Conservation (phyloP, 257 asterid genomes). For the Thymus mandschuricus region DNA sequence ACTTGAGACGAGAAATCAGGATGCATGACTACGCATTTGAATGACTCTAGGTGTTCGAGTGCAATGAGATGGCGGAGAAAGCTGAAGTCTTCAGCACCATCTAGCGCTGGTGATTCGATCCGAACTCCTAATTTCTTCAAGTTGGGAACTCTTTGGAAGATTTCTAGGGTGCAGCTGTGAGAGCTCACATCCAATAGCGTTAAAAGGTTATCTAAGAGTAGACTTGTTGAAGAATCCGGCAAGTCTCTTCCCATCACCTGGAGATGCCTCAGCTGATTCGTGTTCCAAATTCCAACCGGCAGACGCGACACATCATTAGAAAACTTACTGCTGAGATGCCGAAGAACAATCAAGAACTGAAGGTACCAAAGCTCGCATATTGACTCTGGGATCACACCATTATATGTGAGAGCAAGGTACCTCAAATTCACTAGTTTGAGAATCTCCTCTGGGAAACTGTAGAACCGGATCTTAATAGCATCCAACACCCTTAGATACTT, state of each 20-base stretch:
- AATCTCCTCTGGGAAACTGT: constrained; percentile 9
- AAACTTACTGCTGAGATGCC: background rate
- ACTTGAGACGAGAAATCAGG: constrained; percentile 14
- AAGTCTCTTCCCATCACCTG: constrained; percentile 3
- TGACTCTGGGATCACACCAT: constrained; percentile 10
- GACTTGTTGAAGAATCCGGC: background rate
- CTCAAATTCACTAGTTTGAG: constrained; percentile 15
- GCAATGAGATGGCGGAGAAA: background rate
- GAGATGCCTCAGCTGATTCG: constrained; percentile 31
- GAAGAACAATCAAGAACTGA: constrained; percentile 20
- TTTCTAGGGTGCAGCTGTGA: constrained; percentile 2
- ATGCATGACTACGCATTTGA: constrained; percentile 24
- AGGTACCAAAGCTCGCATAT: constrained; percentile 22
- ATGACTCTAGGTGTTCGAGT: constrained; percentile 20
- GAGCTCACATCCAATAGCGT: constrained; percentile 16
- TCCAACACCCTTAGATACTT: constrained; percentile 31
- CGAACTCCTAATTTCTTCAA: constrained; percentile 25
- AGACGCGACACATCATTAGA: background rate
- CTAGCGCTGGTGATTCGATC: background rate
- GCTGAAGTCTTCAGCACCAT: constrained; percentile 10
- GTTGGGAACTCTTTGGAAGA: constrained; percentile 13
- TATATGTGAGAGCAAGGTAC: constrained; percentile 27
- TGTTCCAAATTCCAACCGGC: constrained; percentile 20
- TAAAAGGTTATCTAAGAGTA: constrained; percentile 5
- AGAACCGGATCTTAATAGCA: constrained; percentile 6